Evolutionary conservation across 163 green algal genomes (phyloP), one percentile per base, ranked within the genome.

Genomic region (Chlamydomonas reinhardtii): DNA sequence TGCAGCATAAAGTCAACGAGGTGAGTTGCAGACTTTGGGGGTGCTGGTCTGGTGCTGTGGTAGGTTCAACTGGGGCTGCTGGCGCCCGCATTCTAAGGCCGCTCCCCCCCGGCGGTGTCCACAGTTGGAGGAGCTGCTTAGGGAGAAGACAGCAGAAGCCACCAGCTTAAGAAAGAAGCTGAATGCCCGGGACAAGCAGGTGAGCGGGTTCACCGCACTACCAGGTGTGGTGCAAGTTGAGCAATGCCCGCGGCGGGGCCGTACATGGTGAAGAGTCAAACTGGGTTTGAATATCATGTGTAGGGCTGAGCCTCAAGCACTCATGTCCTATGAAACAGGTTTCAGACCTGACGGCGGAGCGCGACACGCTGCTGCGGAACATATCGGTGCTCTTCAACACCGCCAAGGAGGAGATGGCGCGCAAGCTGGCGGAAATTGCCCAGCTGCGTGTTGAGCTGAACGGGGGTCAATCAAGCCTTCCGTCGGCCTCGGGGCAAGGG

Each of bases 301-400:
- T 5, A 48, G 5, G 39, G 39, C 39, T 8, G 5, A 48, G 39
- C 8, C 39, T 48, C 8, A 48, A 48, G 39, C 37, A 6, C 9
- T 56, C 2, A 35, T 37, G 29, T 17, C 11, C 48, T 56, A 19
- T 56, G 52, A n/a, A n/a, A 59, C 84, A 94, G 85, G 17, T 85
- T 19, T 73, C 61, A 6, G 32, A 72, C 6, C 65, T 93, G 0
- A 43, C 75, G 2, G 20, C 84, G 16, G 89, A 95, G 61, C 85
- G 89, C 15, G 88, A 86, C 24, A 83, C 84, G 4, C 87, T 97
- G 20, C 32, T 92, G 6, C 65, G 73, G 62, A 97, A 97, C 88
- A 95, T 97, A 16, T 95, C 92, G 2, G 79, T 70, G 19, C 89
- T 97, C 0, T 97, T 90, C 89, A 94, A 94, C n/a, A 97, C 94